Base-by-base conservation (phyloP, 441 rosid species). In the Rhodomyrtus psidioides region DNA sequence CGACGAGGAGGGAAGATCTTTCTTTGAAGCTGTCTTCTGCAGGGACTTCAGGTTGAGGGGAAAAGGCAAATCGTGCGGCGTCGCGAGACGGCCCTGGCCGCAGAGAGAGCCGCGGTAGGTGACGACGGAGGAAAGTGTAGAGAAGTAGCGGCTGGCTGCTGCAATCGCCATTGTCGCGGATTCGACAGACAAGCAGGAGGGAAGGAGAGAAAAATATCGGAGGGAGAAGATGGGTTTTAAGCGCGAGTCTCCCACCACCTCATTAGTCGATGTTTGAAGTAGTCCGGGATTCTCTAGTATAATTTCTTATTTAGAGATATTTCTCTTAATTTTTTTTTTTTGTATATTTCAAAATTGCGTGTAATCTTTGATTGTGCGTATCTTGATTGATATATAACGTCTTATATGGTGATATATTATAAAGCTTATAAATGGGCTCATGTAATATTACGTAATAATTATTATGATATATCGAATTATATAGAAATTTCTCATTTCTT, bases 101-200 rank as follows among this genome's bases (percentile, higher is more conserved):
- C 91, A 85, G 75, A 86, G 34, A 81, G 92, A 90, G 85, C 83
- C 84, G 42, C 88, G 92, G 83, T 88, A 84, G 85, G 89, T 91
- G 62, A 89, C 87, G 87, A 92, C 81, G 87, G 94, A 87, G 90
- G 84, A 90, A 84, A 90, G 84, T 24, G 84, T 88, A 70, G 94
- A 93, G 91, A 95, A 92, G 91, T 92, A 90, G 91, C 93, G 91
- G 85, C 87, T 90, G 85, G 92, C 92, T 24, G 92, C 89, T 62
- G 94, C 90, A 26, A 89, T 82, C 82, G 96, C 94, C 94, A 94
- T 93, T 21, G 75, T 8, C 75, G 75, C 44, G 12, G 39, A 34
- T 59, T 27, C 70, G 70, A 15, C 39, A 39, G 19, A 14, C 21
- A 8, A 27, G 70, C 2, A 6, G 39, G 44, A 9, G 58, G 2